Percentiles rank a stretch among this genome's conserved stretches.
These are phyloP conservation scores for Nannochloris sp. DNA, from an alignment of 139 green algal genomes.

Conservation along the genomic window DNA sequence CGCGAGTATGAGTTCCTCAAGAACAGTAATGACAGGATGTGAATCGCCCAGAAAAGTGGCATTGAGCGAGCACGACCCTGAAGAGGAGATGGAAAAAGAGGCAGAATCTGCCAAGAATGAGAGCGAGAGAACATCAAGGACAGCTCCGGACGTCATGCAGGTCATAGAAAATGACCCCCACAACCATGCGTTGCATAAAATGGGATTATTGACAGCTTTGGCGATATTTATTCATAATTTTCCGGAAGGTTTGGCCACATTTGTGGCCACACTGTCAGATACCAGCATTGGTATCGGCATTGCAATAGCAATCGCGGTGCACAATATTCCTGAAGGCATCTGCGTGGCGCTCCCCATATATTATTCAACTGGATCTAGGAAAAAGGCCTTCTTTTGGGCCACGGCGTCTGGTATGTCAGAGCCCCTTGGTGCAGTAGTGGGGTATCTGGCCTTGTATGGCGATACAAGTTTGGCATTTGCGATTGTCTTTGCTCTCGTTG, in stretches of 20 bases:
- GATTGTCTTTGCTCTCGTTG: conserved; percentile 61
- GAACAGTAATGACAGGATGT: neutral
- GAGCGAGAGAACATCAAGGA: neutral
- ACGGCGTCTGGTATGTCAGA: conserved; percentile 58
- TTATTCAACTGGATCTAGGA: conserved; percentile 66
- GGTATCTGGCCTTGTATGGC: conserved; percentile 14
- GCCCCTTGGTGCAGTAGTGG: conserved; percentile 63
- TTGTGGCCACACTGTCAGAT: conserved; percentile 44
- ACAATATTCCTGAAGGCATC: conserved; percentile 74
- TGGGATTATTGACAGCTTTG: conserved; percentile 38
- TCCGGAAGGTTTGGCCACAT: conserved; percentile 59
- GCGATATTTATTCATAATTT: conserved; percentile 64
- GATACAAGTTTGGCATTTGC: conserved; percentile 15
- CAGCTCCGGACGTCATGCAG: conserved; percentile 12
- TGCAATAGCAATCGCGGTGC: conserved; percentile 65
- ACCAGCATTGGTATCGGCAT: conserved; percentile 38
- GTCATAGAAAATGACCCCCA: conserved; percentile 24
- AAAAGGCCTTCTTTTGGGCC: conserved; percentile 61
- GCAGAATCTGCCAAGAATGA: neutral
- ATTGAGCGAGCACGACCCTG: neutral
- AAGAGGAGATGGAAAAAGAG: neutral
- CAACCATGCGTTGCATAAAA: conserved; percentile 24
- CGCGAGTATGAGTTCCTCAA: neutral
- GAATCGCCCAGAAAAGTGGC: neutral
- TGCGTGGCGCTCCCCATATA: conserved; percentile 88